A percentile compares a stretch with the other conserved stretches of the same genome.
phyloP scores from a whole-genome alignment of 352 stramenopile genomes.

The Albugo laibachii region DNA sequence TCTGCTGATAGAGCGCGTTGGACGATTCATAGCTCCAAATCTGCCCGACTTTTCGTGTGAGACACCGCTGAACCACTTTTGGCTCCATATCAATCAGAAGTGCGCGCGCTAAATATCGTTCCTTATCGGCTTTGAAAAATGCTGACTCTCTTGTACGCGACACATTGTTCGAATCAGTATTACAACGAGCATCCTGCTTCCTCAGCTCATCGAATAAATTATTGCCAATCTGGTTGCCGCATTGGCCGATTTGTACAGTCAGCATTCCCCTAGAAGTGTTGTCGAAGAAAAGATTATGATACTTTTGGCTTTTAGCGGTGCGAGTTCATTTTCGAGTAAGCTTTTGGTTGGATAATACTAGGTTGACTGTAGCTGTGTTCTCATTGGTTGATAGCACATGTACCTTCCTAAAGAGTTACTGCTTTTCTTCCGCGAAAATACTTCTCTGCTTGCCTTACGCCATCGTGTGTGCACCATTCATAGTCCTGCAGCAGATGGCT shows the following conservation, averaged over 20 bases:
- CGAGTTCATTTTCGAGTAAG: too few species aligned
- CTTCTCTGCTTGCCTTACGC: too few species aligned
- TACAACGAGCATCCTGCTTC: neutral
- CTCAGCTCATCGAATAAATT: conserved; percentile 36
- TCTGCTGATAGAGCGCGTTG: conserved; percentile 35
- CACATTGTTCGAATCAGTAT: neutral
- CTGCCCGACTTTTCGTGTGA: conserved; percentile 4
- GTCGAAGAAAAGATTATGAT: neutral
- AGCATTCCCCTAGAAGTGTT: conserved; percentile 16
- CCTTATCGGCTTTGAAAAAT: conserved; percentile 7
- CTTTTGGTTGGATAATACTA: too few species aligned
- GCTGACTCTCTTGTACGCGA: conserved; percentile 5
- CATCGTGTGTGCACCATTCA: too few species aligned
- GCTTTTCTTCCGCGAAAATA: too few species aligned
- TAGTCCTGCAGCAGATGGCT: too few species aligned
- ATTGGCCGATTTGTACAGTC: conserved; percentile 55
- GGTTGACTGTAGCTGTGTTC: too few species aligned
- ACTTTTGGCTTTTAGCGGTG: too few species aligned
- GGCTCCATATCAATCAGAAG: conserved; percentile 75
- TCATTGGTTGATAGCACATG: too few species aligned
- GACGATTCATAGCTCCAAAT: conserved; percentile 21
- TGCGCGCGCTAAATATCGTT: conserved; percentile 20
- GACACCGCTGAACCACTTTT: conserved; percentile 40
- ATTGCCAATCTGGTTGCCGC: conserved; percentile 48
- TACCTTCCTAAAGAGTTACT: too few species aligned